Conservation (phyloP, 2,329 filamentous ascomycete genomes). For the Fusarium globosum region DNA sequence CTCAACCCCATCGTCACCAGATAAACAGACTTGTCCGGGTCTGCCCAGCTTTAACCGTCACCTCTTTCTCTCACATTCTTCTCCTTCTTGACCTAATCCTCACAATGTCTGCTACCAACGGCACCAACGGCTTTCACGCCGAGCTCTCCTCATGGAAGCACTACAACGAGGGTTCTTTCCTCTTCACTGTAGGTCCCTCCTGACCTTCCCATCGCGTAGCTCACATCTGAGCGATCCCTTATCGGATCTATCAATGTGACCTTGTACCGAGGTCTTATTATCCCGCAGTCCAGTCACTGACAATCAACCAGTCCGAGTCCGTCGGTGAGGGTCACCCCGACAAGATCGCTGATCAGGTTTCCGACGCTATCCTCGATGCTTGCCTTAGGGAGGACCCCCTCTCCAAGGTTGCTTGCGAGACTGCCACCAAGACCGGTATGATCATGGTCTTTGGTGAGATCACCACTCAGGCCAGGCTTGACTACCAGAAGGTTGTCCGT, state of each 20-base stretch:
- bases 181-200: slow-evolving; percentile 75
- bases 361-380: slow-evolving; percentile 98
- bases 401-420: slow-evolving; percentile 99
- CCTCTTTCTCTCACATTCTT: slow-evolving; percentile 28
- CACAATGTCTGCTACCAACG: slow-evolving; percentile 68
- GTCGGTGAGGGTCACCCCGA: slow-evolving; percentile 93
- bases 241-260: slow-evolving; percentile 1
- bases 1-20: slow-evolving; percentile 35
- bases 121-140: slow-evolving; percentile 54
- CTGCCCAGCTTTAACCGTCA: slow-evolving; percentile 39
- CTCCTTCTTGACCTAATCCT: slow-evolving; percentile 37
- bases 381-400: slow-evolving; percentile 94
- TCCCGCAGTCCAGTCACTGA: slow-evolving; percentile 39
- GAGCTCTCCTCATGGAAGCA: slow-evolving; percentile 54
- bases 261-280: slow-evolving; percentile 13
- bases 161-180: slow-evolving; percentile 77
- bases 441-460: slow-evolving; percentile 99
- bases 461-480: slow-evolving; percentile 92
- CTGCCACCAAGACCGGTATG: slow-evolving; percentile 99
- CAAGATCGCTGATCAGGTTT: slow-evolving; percentile 99
- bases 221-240: neutral
- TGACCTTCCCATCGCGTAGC: neutral
- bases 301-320: slow-evolving; percentile 75
- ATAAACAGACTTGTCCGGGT: slow-evolving; percentile 36
- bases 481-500: slow-evolving; percentile 99